These are phyloP conservation scores for Eremothecium gossypii DNA, from an alignment of 1,139 yeast genomes.

Conservation along the genomic window DNA sequence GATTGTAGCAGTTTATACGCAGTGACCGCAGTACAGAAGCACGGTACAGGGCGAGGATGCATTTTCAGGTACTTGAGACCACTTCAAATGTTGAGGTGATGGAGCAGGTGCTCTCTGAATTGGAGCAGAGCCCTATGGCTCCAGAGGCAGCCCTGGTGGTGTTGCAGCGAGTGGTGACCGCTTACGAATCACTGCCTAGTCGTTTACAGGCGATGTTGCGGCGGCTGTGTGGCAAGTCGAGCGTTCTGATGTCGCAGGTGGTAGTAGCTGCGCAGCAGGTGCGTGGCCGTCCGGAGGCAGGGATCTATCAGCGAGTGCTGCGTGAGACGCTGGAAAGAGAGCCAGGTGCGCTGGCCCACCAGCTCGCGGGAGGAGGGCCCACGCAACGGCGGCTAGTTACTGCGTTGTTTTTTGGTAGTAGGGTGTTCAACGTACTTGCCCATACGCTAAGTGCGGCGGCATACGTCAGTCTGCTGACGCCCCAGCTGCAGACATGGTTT, in stretches of 20 bases:
- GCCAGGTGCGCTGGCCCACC: slow-evolving; percentile 10
- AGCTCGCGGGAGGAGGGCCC: slow-evolving; percentile 6
- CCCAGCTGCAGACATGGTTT: slow-evolving; percentile 23
- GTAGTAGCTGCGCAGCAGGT: slow-evolving; percentile 11
- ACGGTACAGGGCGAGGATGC: no score
- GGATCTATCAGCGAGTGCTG: slow-evolving; percentile 13
- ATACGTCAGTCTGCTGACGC: slow-evolving; percentile 20
- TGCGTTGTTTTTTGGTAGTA: slow-evolving; percentile 32
- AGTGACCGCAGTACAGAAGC: no score
- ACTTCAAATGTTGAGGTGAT: slow-evolving; percentile 3
- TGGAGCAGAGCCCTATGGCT: slow-evolving; percentile 6
- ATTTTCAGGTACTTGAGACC: no score
- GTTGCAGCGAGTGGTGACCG: slow-evolving; percentile 18
- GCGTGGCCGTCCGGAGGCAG: slow-evolving; percentile 8
- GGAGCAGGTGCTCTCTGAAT: slow-evolving; percentile 6
- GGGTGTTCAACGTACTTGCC: slow-evolving; percentile 26
- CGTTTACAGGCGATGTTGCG: slow-evolving; percentile 6
- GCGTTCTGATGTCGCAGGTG: slow-evolving; percentile 14
- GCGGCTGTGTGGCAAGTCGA: slow-evolving; percentile 4
- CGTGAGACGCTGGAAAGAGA: slow-evolving; percentile 10
- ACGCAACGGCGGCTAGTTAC: slow-evolving; percentile 19
- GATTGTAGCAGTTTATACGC: neutral
- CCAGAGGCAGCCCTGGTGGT: slow-evolving; percentile 15
- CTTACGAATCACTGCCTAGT: slow-evolving; percentile 16
- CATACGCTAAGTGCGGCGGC: slow-evolving; percentile 19